Evolutionary conservation across 495 filamentous ascomycete species (phyloP).

Genomic region (Annulohypoxylon stygium): DNA sequence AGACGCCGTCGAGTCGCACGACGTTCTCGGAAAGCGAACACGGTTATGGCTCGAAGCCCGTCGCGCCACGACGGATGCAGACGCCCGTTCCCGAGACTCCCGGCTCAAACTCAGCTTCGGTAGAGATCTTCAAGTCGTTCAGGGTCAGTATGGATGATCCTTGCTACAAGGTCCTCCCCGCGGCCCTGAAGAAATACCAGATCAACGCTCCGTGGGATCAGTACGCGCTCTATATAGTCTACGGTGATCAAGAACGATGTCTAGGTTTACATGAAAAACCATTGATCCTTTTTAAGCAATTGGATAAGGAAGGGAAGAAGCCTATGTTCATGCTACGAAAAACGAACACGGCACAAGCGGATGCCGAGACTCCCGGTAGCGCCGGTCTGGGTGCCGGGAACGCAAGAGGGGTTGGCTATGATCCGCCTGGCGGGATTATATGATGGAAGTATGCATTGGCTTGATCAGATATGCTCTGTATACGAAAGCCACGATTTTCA

Average conservation of each 20-base stretch:
- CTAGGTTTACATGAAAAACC: constrained; percentile 92
- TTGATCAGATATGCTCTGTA: not conserved
- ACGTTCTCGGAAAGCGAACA: constrained; percentile 65
- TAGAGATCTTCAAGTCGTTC: constrained; percentile 99
- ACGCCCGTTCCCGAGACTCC: constrained; percentile 67
- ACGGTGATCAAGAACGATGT: constrained; percentile 96
- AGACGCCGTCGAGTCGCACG: constrained; percentile 60
- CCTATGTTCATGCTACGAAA: constrained; percentile 99
- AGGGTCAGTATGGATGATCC: constrained; percentile 97
- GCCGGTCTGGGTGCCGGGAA: constrained; percentile 60
- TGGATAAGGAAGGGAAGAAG: constrained; percentile 95
- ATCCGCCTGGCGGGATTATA: constrained; percentile 69
- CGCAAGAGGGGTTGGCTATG: constrained; percentile 55
- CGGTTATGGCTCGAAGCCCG: constrained; percentile 58
- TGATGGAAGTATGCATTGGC: constrained; percentile 46
- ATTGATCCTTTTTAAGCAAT: constrained; percentile 94
- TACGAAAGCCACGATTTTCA: constrained; percentile 18
- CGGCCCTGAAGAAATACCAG: constrained; percentile 96
- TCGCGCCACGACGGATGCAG: constrained; percentile 61
- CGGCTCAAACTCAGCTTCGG: constrained; percentile 64
- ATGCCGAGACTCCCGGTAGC: constrained; percentile 60
- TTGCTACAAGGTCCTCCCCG: constrained; percentile 95
- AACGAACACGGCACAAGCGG: constrained; percentile 62
- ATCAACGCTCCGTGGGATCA: constrained; percentile 97
- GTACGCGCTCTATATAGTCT: constrained; percentile 97